These are phyloP conservation scores for Paecilomyces formosus DNA, from an alignment of 2,329 filamentous ascomycete species.

Conservation along the genomic window DNA sequence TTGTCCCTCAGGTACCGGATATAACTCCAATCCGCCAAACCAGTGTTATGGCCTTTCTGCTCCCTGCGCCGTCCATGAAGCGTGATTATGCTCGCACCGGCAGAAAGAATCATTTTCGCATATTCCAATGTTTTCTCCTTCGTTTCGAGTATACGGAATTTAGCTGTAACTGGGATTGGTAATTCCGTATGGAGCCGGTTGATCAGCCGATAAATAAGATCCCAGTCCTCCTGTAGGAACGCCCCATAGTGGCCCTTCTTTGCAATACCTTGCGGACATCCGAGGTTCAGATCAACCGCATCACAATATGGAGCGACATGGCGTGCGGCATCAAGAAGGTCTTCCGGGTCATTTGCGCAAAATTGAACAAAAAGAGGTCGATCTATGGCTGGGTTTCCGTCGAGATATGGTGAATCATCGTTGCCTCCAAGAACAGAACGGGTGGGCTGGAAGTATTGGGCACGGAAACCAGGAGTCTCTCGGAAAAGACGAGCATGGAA, in stretches of 20 bases:
- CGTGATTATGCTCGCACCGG: constrained; percentile 87
- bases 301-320: constrained; percentile 82
- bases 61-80: constrained; percentile 84
- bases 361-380: constrained; percentile 94
- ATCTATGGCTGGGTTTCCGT: constrained; percentile 79
- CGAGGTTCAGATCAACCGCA: constrained; percentile 89
- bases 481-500: constrained; percentile 84
- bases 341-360: constrained; percentile 53
- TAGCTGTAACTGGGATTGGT: constrained; percentile 81
- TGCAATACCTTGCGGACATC: constrained; percentile 94
- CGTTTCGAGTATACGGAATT: constrained; percentile 84
- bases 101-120: constrained; percentile 74
- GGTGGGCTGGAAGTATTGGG: constrained; percentile 70
- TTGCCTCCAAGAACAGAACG: constrained; percentile 22
- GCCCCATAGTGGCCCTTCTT: constrained; percentile 85
- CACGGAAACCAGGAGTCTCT: constrained; percentile 68
- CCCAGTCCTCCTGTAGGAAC: constrained; percentile 89
- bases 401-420: constrained; percentile 52
- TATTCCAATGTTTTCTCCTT: constrained; percentile 82
- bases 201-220: constrained; percentile 74
- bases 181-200: constrained; percentile 73
- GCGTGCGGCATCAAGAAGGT: constrained; percentile 57
- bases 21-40: constrained; percentile 83
- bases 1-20: constrained; percentile 76
- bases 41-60: constrained; percentile 94